Evolutionary conservation across 192 early-diverging fungal species (phyloP).

Genomic region (Phlyctochytrium planicorne): DNA sequence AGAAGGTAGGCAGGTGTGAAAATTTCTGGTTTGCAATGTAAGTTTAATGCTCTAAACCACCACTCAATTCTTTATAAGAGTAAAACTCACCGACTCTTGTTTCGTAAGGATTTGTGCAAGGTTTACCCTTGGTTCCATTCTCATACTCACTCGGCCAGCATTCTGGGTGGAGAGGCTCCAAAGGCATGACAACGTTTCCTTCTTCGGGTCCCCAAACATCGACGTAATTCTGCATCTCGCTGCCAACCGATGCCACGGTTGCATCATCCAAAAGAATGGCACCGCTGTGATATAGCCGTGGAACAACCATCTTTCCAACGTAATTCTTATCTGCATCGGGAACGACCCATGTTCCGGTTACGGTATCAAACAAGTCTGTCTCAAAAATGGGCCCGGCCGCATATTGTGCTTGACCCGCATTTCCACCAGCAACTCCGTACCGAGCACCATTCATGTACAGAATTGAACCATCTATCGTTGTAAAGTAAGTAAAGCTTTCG

Average conservation of each 20-base stretch:
- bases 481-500: background rate
- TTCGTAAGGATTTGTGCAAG: constrained; percentile 18
- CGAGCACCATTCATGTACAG: constrained; percentile 33
- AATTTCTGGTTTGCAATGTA: background rate
- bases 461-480: constrained; percentile 30
- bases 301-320: constrained; percentile 3
- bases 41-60: no score
- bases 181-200: background rate
- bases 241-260: constrained; percentile 33
- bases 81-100: constrained; percentile 9
- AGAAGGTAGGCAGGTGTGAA: background rate
- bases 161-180: background rate
- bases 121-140: background rate
- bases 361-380: constrained; percentile 33
- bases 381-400: constrained; percentile 30
- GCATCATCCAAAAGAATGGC: constrained; percentile 29
- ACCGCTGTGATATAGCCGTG: constrained; percentile 37
- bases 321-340: constrained; percentile 5
- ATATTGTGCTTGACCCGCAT: constrained; percentile 29
- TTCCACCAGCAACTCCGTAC: constrained; percentile 37
- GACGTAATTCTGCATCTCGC: constrained; percentile 39
- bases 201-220: constrained; percentile 26
- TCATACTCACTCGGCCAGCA: constrained; percentile 2
- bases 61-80: no score
- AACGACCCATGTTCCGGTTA: constrained; percentile 3